Conservation (phyloP, 2,329 filamentous ascomycete genomes). For the Xylaria sp. region DNA sequence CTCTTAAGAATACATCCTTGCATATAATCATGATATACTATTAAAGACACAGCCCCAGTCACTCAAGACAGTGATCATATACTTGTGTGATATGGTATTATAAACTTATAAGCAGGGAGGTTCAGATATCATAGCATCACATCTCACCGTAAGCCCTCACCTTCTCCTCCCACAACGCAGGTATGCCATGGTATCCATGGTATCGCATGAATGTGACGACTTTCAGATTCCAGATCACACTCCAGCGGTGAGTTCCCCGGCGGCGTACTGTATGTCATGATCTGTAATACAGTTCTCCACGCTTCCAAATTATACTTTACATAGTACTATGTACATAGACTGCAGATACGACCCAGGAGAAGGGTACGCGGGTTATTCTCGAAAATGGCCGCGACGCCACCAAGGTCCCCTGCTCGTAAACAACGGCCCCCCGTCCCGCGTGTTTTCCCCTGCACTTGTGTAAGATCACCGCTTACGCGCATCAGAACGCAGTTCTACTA, state of each 20-base stretch:
- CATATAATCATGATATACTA: background rate
- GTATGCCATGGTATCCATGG: background rate
- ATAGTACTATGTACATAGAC: no score
- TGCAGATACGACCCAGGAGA: slow-evolving; percentile 14
- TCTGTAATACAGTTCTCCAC: background rate
- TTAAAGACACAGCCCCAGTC: background rate
- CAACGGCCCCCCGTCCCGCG: slow-evolving; percentile 12
- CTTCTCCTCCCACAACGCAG: background rate
- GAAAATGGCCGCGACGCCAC: background rate
- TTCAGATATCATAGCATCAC: background rate
- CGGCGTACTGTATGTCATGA: slow-evolving; percentile 16
- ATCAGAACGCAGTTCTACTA: background rate
- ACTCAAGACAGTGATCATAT: background rate
- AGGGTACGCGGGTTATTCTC: slow-evolving; percentile 14
- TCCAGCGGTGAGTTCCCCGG: slow-evolving; percentile 9
- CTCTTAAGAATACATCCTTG: background rate
- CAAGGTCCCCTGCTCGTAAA: slow-evolving; percentile 1
- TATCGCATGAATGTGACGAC: slow-evolving; percentile 16
- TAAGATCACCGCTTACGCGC: slow-evolving; percentile 24
- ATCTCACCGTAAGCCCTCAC: slow-evolving; percentile 9
- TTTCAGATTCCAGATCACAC: slow-evolving; percentile 12
- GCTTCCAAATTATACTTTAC: slow-evolving; percentile 4
- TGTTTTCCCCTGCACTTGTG: slow-evolving; percentile 15
- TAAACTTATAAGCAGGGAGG: background rate
- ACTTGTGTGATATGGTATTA: background rate